These are phyloP conservation scores for Daldinia concentrica DNA, from an alignment of 495 filamentous ascomycete genomes.

Conservation along the genomic window DNA sequence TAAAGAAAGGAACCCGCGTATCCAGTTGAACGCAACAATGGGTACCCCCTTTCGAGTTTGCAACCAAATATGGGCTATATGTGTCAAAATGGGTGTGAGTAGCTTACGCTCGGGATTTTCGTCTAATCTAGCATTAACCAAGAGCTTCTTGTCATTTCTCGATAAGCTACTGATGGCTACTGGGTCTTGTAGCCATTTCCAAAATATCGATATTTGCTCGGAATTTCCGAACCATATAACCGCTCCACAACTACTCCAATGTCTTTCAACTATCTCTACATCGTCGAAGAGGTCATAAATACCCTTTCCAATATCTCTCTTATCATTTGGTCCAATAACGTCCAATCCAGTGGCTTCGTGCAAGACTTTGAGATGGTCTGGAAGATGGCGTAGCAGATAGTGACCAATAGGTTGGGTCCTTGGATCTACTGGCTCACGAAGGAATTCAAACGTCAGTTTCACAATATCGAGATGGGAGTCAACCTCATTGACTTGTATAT, in stretches of 20 bases:
- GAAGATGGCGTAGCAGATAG: conserved; percentile 16
- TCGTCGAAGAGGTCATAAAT: conserved; percentile 39
- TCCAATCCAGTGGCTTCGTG: conserved; percentile 32
- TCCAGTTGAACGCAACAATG: not conserved
- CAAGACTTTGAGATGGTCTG: conserved; percentile 27
- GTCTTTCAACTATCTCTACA: conserved; percentile 33
- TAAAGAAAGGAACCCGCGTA: not conserved
- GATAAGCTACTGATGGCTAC: conserved; percentile 1
- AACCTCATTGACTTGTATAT: conserved; percentile 36
- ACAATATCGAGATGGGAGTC: conserved; percentile 41
- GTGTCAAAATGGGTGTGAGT: not conserved
- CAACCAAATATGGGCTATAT: not conserved
- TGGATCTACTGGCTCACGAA: conserved; percentile 7
- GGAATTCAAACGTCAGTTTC: conserved; percentile 33
- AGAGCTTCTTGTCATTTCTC: not conserved
- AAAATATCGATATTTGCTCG: not conserved
- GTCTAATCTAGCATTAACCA: not conserved
- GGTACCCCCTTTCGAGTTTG: not conserved
- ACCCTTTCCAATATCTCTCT: conserved; percentile 40
- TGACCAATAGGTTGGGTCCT: not conserved
- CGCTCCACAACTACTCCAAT: conserved; percentile 30
- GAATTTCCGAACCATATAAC: not conserved
- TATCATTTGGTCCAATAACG: conserved; percentile 35
- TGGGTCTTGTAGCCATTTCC: conserved; percentile 18
- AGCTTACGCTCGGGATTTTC: conserved; percentile 9